These are phyloP conservation scores for Jatropha podagrica DNA, from an alignment of 441 rosid species.

Conservation along the genomic window DNA sequence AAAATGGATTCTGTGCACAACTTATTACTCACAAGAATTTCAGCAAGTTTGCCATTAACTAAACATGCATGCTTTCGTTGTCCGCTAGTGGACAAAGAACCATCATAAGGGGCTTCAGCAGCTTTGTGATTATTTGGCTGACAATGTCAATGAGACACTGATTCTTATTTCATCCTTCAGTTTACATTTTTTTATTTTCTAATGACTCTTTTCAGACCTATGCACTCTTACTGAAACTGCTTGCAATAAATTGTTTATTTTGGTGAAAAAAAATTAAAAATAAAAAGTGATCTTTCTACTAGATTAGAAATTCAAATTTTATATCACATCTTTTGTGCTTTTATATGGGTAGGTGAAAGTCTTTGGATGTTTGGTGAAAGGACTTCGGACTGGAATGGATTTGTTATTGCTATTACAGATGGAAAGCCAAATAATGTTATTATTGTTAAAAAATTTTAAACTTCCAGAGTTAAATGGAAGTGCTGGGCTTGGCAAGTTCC, in stretches of 20 bases:
- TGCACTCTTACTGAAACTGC: not conserved
- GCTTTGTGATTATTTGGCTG: not conserved
- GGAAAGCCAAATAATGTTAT: conserved; percentile 46
- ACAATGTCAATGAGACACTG: not conserved
- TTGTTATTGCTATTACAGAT: conserved; percentile 58
- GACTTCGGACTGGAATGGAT: conserved; percentile 75
- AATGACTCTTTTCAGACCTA: not conserved
- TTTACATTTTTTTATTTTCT: not conserved
- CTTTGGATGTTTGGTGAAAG: conserved; percentile 84
- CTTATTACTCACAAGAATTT: not conserved
- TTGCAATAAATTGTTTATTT: not conserved
- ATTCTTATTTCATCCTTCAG: not conserved
- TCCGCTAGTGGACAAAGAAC: not conserved
- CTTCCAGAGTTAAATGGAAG: conserved; percentile 59
- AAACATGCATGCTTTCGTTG: not conserved
- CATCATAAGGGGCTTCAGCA: not conserved
- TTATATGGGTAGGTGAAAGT: conserved; percentile 63
- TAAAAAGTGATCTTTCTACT: not conserved
- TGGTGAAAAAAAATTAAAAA: not conserved
- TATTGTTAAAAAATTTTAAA: conserved; percentile 52
- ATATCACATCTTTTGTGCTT: not conserved
- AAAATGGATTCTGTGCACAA: not conserved
- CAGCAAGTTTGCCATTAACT: not conserved
- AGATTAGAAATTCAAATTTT: not conserved
- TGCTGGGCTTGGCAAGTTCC: conserved; percentile 60